Evolutionary conservation across 2,329 filamentous ascomycete genomes (phyloP).

Genomic region (Fusarium acutatum): DNA sequence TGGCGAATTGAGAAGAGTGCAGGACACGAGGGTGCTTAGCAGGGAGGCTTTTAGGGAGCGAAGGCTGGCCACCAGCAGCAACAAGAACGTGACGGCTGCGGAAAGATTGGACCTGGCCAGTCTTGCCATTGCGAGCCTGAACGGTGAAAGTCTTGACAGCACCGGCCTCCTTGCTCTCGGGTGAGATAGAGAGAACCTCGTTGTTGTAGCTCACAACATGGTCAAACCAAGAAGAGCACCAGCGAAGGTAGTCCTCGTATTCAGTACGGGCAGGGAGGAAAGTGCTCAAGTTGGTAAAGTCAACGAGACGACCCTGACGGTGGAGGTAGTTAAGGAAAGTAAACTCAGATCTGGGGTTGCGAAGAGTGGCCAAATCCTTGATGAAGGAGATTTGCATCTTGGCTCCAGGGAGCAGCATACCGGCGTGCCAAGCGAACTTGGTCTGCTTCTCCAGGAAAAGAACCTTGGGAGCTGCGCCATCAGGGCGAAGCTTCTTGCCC

Average conservation of each 20-base stretch:
- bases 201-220: constrained; percentile 77
- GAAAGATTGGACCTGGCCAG: constrained; percentile 61
- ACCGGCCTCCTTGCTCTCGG: constrained; percentile 59
- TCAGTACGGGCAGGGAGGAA: constrained; percentile 87
- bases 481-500: constrained; percentile 53
- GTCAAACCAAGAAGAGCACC: constrained; percentile 86
- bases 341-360: constrained; percentile 88
- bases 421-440: constrained; percentile 89
- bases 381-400: constrained; percentile 99
- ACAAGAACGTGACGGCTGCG: constrained; percentile 72
- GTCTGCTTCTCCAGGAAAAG: constrained; percentile 88
- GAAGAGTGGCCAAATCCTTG: constrained; percentile 91
- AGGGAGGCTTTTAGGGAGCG: constrained; percentile 75
- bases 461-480: constrained; percentile 69
- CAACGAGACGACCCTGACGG: constrained; percentile 79
- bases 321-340: constrained; percentile 97
- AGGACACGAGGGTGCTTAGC: constrained; percentile 76
- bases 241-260: constrained; percentile 95
- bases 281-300: constrained; percentile 90
- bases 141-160: constrained; percentile 74
- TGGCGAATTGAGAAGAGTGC: constrained; percentile 88
- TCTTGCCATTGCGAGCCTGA: constrained; percentile 67
- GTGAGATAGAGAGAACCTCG: constrained; percentile 77
- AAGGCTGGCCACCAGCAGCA: constrained; percentile 68
- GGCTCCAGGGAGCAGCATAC: constrained; percentile 91